Percentiles rank a stretch among this genome's conserved stretches.
Conservation (phyloP, 1,139 yeast species). For the Sporopachydermia cereana region DNA sequence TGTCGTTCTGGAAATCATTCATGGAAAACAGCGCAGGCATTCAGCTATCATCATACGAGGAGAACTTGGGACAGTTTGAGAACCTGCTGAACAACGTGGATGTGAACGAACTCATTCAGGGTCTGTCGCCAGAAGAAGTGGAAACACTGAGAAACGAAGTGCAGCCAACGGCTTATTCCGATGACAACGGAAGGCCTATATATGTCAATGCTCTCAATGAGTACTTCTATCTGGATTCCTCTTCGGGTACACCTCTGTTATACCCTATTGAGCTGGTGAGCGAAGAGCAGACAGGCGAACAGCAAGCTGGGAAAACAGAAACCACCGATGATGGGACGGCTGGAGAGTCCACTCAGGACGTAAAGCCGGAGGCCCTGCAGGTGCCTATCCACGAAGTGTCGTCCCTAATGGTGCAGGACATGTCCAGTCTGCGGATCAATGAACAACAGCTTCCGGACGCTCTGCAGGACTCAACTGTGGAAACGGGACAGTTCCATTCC, state of each 20-base stretch:
- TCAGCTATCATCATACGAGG: constrained; percentile 37
- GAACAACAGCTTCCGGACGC: neutral
- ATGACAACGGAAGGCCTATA: neutral
- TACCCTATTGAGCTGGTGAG: neutral
- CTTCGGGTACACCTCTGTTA: neutral
- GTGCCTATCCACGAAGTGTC: constrained; percentile 1
- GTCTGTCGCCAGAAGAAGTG: constrained; percentile 7
- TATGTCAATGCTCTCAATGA: neutral
- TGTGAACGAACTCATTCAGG: constrained; percentile 8
- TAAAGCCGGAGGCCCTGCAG: neutral
- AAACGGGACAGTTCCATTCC: neutral
- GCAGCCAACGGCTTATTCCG: neutral
- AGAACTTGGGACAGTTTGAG: constrained; percentile 3
- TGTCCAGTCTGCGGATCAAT: neutral
- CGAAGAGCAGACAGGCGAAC: neutral
- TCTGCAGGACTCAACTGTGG: too few species aligned
- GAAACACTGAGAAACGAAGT: constrained; percentile 6
- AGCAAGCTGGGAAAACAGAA: neutral
- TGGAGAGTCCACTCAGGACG: neutral
- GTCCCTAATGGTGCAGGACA: neutral
- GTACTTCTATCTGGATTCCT: constrained; percentile 1
- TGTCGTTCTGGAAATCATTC: constrained; percentile 64
- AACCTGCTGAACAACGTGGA: constrained; percentile 5
- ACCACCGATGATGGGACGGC: neutral
- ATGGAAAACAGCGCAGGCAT: constrained; percentile 61